A percentile compares a stretch with the other conserved stretches of the same genome.
These are phyloP conservation scores for Theileria annulata DNA, from an alignment of 169 alveolate species.

Conservation along the genomic window DNA sequence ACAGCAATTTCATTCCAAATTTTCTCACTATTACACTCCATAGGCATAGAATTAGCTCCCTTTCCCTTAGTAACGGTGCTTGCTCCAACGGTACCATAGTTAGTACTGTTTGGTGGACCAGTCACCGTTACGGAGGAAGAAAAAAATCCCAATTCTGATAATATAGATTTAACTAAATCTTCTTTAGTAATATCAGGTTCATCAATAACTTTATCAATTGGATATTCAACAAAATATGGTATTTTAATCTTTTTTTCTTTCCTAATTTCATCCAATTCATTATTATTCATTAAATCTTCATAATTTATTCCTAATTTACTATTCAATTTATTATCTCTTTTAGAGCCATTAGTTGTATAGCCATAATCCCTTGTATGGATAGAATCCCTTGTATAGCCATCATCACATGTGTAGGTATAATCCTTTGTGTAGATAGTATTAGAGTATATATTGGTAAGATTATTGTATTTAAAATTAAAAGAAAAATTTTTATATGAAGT, in stretches of 20 bases:
- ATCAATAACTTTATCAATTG: constrained; percentile 39
- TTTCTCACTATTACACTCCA: too few species aligned
- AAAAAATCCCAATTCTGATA: constrained; percentile 54
- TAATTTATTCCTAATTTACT: background rate
- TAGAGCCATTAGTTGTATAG: too few species aligned
- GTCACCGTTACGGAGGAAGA: background rate
- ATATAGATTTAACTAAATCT: constrained; percentile 30
- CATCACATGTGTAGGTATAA: too few species aligned
- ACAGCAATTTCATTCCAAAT: too few species aligned
- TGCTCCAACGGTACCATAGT: background rate
- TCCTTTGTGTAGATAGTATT: background rate
- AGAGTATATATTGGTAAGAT: too few species aligned
- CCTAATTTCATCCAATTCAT: background rate
- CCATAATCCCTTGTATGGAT: too few species aligned
- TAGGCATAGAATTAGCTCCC: too few species aligned
- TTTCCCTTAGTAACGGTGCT: too few species aligned
- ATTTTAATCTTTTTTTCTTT: constrained; percentile 34
- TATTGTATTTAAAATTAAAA: too few species aligned
- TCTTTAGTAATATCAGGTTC: constrained; percentile 22
- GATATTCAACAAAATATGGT: constrained; percentile 59
- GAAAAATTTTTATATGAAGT: background rate
- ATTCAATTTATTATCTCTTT: too few species aligned
- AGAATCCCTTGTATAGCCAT: too few species aligned
- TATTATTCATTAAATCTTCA: background rate
- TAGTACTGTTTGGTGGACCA: background rate